Evolutionary conservation across 139 green algal genomes (phyloP).

Genomic region (Tetraselmis chui): DNA sequence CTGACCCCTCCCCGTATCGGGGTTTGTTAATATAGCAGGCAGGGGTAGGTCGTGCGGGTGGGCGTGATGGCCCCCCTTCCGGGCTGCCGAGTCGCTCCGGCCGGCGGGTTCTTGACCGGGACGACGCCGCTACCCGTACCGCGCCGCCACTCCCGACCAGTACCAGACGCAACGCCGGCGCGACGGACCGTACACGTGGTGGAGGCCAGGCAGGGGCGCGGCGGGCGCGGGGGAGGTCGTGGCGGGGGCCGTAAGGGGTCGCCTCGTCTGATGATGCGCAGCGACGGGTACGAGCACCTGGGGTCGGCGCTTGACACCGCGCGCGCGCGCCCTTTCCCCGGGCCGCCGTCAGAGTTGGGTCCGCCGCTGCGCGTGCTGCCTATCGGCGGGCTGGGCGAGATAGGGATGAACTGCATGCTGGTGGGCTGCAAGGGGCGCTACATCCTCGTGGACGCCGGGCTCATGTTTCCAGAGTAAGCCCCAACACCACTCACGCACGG

Average conservation of each 20-base stretch:
- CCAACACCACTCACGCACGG: not conserved
- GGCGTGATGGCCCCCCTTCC: too few relatives aligned
- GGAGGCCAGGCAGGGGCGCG: too few relatives aligned
- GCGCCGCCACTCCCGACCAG: too few relatives aligned
- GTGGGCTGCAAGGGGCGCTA: conserved; percentile 91
- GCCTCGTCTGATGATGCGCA: conserved; percentile 13
- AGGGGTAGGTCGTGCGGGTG: too few relatives aligned
- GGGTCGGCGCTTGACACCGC: conserved; percentile 44
- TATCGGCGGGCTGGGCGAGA: conserved; percentile 96
- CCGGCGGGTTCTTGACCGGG: too few relatives aligned
- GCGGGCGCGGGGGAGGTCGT: not conserved
- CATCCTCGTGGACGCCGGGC: conserved; percentile 95
- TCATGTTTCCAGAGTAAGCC: conserved; percentile 97
- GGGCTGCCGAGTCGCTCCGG: too few relatives aligned
- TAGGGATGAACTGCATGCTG: conserved; percentile 99
- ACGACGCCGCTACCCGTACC: too few relatives aligned
- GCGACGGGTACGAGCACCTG: conserved; percentile 67
- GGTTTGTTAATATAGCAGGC: too few relatives aligned
- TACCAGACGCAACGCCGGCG: too few relatives aligned
- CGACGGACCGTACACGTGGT: too few relatives aligned
- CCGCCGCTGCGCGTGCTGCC: conserved; percentile 86
- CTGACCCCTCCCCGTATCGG: too few relatives aligned
- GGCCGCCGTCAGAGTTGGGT: conserved; percentile 56
- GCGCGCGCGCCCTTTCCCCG: conserved; percentile 35
- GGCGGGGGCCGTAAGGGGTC: not conserved